A percentile compares a stretch with the other conserved stretches of the same genome.
Evolutionary conservation across 331 rosid genomes (phyloP).

Genomic region (Stylosanthes scabra): DNA sequence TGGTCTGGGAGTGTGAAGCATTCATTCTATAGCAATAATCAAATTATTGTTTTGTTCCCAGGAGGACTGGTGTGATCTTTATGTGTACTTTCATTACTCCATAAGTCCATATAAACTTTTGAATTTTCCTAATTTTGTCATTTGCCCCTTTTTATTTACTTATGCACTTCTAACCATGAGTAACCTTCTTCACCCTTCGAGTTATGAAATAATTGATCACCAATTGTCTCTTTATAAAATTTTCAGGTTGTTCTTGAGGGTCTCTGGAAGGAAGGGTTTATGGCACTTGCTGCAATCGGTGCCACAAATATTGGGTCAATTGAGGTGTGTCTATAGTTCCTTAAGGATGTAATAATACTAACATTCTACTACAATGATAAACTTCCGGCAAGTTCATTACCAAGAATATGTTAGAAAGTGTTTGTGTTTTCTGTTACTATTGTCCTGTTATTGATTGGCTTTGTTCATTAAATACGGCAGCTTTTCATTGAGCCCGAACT

Average conservation of each 20-base stretch:
- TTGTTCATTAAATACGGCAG: conserved; percentile 48
- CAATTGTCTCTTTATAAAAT: conserved; percentile 33
- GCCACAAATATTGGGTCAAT: conserved; percentile 95
- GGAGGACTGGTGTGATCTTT: conserved; percentile 9
- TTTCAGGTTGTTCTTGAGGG: conserved; percentile 95
- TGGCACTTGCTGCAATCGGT: conserved; percentile 93
- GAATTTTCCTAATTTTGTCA: conserved; percentile 3
- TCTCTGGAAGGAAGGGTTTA: conserved; percentile 84
- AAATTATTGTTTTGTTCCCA: conserved; percentile 9
- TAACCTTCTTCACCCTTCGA: conserved; percentile 6
- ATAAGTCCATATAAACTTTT: background rate
- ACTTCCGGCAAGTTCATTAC: conserved; percentile 16
- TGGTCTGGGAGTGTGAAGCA: background rate
- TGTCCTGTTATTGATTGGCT: conserved; percentile 25
- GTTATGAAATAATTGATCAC: conserved; percentile 16
- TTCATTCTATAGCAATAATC: background rate
- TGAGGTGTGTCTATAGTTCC: conserved; percentile 67
- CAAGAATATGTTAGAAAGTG: conserved; percentile 22
- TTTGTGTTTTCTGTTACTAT: conserved; percentile 14
- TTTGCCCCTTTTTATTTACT: conserved; percentile 18
- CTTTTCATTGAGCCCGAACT: conserved; percentile 88
- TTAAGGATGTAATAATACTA: conserved; percentile 33
- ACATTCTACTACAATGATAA: conserved; percentile 24
- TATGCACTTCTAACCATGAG: conserved; percentile 30
- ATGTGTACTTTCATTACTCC: conserved; percentile 13